Evolutionary conservation across 2,329 filamentous ascomycete species (phyloP).

Genomic region (Dryadomyces quercus-mongolicae): DNA sequence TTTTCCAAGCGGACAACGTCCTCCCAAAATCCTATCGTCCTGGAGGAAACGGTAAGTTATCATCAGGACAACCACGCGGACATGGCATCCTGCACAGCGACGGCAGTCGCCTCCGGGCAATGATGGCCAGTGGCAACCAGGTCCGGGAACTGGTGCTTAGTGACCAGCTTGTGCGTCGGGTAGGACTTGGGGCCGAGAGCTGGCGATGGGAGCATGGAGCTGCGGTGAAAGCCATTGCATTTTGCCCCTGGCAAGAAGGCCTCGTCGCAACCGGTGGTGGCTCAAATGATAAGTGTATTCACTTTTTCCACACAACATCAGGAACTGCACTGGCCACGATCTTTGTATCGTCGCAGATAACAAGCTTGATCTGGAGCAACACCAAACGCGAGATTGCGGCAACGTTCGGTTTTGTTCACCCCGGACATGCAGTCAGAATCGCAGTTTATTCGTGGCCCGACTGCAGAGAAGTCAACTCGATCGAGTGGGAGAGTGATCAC

Average conservation of each 20-base stretch:
- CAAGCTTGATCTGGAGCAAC: slow-evolving; percentile 79
- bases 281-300: slow-evolving; percentile 87
- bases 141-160: slow-evolving; percentile 3
- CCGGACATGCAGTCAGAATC: slow-evolving; percentile 78
- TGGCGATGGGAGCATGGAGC: slow-evolving; percentile 71
- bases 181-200: slow-evolving; percentile 46
- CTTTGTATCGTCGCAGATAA: slow-evolving; percentile 86
- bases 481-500: slow-evolving; percentile 71
- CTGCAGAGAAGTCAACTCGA: slow-evolving; percentile 71
- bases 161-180: slow-evolving; percentile 8
- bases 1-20: slow-evolving; percentile 61
- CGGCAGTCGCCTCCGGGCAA: slow-evolving; percentile 2
- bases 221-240: slow-evolving; percentile 92
- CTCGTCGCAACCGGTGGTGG: slow-evolving; percentile 86
- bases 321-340: slow-evolving; percentile 82
- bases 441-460: slow-evolving; percentile 93
- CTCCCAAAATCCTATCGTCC: slow-evolving; percentile 16
- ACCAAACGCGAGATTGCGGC: slow-evolving; percentile 79
- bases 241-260: slow-evolving; percentile 85
- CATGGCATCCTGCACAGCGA: not conserved
- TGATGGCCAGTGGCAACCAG: slow-evolving; percentile 1
- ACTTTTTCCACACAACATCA: slow-evolving; percentile 83
- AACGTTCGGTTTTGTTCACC: slow-evolving; percentile 87
- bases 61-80: not conserved
- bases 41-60: not conserved